Conservation (phyloP, 805 yeast genomes). For the Blastobotrys parvus region DNA sequence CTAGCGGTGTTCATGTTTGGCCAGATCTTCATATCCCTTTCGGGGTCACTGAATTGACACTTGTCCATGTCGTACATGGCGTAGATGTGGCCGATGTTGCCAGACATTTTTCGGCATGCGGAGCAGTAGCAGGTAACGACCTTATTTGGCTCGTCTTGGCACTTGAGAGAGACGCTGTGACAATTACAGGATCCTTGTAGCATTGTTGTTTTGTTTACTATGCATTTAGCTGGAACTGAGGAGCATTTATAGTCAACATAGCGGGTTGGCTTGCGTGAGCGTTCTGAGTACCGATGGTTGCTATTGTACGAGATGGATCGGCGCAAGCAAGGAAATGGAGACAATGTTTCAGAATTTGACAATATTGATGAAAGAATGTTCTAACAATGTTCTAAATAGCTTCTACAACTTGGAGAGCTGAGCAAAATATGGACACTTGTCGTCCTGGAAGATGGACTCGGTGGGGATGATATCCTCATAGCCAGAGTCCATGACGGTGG, state of each 20-base stretch:
- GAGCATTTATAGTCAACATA: no score
- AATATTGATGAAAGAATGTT: no score
- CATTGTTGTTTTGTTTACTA: neutral
- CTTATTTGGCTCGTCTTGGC: neutral
- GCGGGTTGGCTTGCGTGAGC: no score
- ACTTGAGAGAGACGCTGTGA: neutral
- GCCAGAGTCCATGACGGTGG: conserved; percentile 8
- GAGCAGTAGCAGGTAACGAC: neutral
- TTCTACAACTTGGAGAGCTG: neutral
- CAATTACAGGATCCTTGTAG: neutral
- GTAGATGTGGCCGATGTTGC: neutral
- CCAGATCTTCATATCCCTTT: neutral
- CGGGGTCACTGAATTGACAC: neutral
- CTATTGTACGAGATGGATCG: no score
- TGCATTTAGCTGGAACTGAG: no score
- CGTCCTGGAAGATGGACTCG: conserved; percentile 4
- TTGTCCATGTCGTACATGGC: neutral
- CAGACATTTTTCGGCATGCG: neutral
- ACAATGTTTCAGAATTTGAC: no score
- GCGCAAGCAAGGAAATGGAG: no score
- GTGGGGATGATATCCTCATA: conserved; percentile 5
- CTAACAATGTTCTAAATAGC: no score
- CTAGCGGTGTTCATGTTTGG: neutral
- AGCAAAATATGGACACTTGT: conserved; percentile 1
- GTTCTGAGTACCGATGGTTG: no score